Conservation (phyloP, 495 filamentous ascomycete genomes). For the Clavariopsis aquatica region DNA sequence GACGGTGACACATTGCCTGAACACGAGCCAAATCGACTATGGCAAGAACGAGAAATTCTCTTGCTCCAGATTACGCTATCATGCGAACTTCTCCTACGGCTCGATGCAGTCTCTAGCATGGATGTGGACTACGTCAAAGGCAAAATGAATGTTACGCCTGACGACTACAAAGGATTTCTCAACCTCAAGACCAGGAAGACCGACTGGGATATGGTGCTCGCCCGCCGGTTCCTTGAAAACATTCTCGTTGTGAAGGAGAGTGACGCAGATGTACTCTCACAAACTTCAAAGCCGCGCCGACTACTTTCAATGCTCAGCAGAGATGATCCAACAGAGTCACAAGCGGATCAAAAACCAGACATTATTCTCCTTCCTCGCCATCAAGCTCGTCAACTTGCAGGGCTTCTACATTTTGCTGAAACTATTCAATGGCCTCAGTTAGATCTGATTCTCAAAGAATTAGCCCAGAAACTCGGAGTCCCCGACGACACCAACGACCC, state of each 20-base stretch:
- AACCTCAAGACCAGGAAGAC: constrained; percentile 66
- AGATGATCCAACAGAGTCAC: constrained; percentile 42
- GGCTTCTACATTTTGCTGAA: constrained; percentile 54
- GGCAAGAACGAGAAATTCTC: constrained; percentile 69
- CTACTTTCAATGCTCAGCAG: constrained; percentile 41
- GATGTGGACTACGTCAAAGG: constrained; percentile 51
- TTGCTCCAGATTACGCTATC: constrained; percentile 77
- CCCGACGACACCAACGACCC: constrained; percentile 41
- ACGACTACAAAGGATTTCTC: constrained; percentile 65
- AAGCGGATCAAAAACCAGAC: constrained; percentile 33
- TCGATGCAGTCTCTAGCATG: constrained; percentile 60
- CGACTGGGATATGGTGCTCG: constrained; percentile 78
- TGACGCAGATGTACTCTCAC: constrained; percentile 35
- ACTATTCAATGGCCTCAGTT: constrained; percentile 55
- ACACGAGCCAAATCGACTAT: constrained; percentile 45
- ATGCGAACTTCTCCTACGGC: constrained; percentile 72
- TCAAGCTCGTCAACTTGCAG: constrained; percentile 52
- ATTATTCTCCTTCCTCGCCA: constrained; percentile 48
- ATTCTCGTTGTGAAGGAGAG: constrained; percentile 46
- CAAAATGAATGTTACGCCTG: constrained; percentile 55
- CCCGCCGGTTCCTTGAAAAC: constrained; percentile 74
- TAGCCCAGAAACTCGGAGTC: constrained; percentile 53
- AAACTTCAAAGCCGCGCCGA: constrained; percentile 48
- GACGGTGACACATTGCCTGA: constrained; percentile 53
- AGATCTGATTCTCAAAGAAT: constrained; percentile 46